A percentile compares a stretch with the other conserved stretches of the same genome.
phyloP scores from a whole-genome alignment of 2,329 filamentous ascomycete species.

The Aspergillus sp. region DNA sequence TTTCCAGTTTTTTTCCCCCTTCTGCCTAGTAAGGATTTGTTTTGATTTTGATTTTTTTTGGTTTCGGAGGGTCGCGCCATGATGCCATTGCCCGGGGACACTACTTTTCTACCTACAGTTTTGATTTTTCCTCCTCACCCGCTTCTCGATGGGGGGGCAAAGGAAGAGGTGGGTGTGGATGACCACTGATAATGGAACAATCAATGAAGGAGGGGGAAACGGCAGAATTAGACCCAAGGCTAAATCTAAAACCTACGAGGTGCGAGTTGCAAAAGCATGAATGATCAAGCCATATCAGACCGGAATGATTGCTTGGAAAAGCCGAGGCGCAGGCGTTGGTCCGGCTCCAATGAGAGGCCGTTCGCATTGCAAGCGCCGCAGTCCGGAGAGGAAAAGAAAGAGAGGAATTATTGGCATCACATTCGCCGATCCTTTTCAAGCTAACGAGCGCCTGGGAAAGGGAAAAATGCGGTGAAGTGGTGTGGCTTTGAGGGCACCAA shows the following conservation, averaged over 20 bases:
- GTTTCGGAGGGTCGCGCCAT: neutral
- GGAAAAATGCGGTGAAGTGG: conserved; percentile 21
- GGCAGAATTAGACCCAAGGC: neutral
- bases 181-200: neutral
- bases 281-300: conserved; percentile 3
- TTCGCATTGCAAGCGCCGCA: neutral
- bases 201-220: neutral
- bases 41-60: neutral
- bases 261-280: neutral
- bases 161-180: neutral
- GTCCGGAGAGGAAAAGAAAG: neutral
- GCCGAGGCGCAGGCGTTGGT: neutral
- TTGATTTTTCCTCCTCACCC: neutral
- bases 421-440: conserved; percentile 7
- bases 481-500: conserved; percentile 16
- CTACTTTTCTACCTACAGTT: neutral
- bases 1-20: too few species aligned
- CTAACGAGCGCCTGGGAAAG: conserved; percentile 1
- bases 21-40: conserved; percentile 9
- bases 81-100: neutral
- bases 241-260: neutral
- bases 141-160: neutral
- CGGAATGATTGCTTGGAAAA: conserved; percentile 1
- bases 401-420: conserved; percentile 2
- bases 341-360: neutral